A percentile compares a stretch with the other conserved stretches of the same genome.
Evolutionary conservation across 169 alveolate genomes (phyloP).

Genomic region (Eimeria sp.): DNA sequence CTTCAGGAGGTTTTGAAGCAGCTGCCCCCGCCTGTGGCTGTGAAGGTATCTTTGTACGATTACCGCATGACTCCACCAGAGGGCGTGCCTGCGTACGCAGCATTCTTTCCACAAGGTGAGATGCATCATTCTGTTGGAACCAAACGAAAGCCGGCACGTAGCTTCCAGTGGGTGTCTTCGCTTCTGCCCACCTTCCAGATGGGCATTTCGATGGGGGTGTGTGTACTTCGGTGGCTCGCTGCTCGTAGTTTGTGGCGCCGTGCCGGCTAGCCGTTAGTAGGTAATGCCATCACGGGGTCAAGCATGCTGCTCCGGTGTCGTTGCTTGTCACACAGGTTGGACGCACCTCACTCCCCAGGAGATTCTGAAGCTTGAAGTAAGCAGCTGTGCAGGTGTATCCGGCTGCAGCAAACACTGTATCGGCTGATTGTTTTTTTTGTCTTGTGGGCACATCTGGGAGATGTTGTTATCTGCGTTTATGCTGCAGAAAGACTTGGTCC

Average conservation of each 20-base stretch:
- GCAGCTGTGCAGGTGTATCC: background rate
- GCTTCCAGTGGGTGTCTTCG: background rate
- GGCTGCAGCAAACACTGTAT: background rate
- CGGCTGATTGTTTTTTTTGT: too few relatives aligned
- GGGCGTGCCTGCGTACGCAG: background rate
- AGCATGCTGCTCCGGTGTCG: background rate
- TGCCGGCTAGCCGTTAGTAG: background rate
- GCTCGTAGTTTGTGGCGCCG: background rate
- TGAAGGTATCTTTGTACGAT: background rate
- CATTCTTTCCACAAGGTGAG: slow-evolving; percentile 38
- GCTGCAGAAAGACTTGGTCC: slow-evolving; percentile 44
- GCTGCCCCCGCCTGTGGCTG: slow-evolving; percentile 23
- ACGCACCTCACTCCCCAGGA: slow-evolving; percentile 28
- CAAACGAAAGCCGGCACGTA: background rate
- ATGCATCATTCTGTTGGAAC: background rate
- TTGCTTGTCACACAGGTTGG: background rate
- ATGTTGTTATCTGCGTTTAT: background rate
- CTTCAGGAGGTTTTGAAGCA: slow-evolving; percentile 20
- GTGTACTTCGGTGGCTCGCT: background rate
- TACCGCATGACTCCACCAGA: slow-evolving; percentile 24
- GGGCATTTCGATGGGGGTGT: too few relatives aligned
- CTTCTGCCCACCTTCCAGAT: too few relatives aligned
- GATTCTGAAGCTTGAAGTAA: slow-evolving; percentile 21
- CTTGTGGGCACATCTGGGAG: background rate
- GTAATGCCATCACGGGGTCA: background rate